phyloP scores from a whole-genome alignment of 2,329 filamentous ascomycete genomes.

The Monosporascus sp. region DNA sequence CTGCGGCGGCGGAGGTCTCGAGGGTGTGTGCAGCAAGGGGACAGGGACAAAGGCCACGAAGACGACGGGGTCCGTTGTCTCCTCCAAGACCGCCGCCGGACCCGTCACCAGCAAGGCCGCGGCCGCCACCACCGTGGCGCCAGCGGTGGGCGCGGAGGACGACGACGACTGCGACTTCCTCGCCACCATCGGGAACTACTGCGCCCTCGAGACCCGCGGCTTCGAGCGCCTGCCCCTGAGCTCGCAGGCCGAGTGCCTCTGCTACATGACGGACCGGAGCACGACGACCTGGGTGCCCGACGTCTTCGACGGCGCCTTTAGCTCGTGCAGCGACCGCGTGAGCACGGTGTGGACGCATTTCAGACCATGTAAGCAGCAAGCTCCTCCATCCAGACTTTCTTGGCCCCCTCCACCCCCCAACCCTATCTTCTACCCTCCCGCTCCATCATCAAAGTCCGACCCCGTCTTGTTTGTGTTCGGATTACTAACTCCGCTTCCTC shows the following conservation, averaged over 20 bases:
- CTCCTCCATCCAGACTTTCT: background rate
- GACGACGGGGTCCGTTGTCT: background rate
- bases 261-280: slow-evolving; percentile 1
- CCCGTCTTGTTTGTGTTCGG: background rate
- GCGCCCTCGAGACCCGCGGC: background rate
- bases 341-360: background rate
- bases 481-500: background rate
- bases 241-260: slow-evolving; percentile 8
- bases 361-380: background rate
- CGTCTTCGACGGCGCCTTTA: slow-evolving; percentile 2
- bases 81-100: background rate
- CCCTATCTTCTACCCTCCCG: too few species aligned
- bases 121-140: background rate
- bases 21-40: background rate
- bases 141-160: background rate
- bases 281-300: slow-evolving; percentile 4
- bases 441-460: too few species aligned
- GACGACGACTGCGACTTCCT: slow-evolving; percentile 1
- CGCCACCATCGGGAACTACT: background rate
- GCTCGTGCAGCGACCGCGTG: background rate
- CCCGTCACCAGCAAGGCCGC: background rate
- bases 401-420: background rate
- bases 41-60: background rate
- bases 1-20: slow-evolving; percentile 1
- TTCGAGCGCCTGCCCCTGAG: background rate